Evolutionary conservation across 139 green algal species (phyloP).

Genomic region (Closterium sp.): DNA sequence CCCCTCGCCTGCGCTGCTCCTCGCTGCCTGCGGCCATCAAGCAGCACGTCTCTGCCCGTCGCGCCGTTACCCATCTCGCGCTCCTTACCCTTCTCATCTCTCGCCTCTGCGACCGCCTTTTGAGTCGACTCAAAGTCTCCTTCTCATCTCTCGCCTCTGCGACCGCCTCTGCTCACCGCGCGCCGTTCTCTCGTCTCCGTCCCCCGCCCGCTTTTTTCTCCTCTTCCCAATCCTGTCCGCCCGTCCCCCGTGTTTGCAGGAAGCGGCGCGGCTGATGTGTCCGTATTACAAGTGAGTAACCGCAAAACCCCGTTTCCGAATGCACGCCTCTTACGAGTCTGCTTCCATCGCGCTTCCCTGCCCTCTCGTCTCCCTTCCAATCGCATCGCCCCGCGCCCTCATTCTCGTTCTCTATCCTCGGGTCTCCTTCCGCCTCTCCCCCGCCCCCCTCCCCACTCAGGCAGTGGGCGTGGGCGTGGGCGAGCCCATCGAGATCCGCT

Average conservation of each 20-base stretch:
- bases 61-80: not conserved
- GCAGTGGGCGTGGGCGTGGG: not conserved
- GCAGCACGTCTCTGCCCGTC: not conserved
- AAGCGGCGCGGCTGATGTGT: not conserved
- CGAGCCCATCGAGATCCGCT: not conserved
- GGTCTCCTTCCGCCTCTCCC: too few relatives aligned
- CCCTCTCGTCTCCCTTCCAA: too few relatives aligned
- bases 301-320: too few relatives aligned
- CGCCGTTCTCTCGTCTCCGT: not conserved
- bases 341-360: too few relatives aligned
- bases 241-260: not conserved
- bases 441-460: too few relatives aligned
- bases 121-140: too few relatives aligned
- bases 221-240: not conserved
- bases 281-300: too few relatives aligned
- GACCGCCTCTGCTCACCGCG: not conserved
- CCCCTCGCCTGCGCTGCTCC: not conserved
- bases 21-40: not conserved
- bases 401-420: too few relatives aligned
- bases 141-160: not conserved
- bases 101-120: not conserved
- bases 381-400: too few relatives aligned
- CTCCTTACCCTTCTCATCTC: not conserved
- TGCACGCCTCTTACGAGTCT: too few relatives aligned
- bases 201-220: not conserved